Conservation (phyloP, 2,329 filamentous ascomycete genomes). For the Aurifilum marmelostoma region DNA sequence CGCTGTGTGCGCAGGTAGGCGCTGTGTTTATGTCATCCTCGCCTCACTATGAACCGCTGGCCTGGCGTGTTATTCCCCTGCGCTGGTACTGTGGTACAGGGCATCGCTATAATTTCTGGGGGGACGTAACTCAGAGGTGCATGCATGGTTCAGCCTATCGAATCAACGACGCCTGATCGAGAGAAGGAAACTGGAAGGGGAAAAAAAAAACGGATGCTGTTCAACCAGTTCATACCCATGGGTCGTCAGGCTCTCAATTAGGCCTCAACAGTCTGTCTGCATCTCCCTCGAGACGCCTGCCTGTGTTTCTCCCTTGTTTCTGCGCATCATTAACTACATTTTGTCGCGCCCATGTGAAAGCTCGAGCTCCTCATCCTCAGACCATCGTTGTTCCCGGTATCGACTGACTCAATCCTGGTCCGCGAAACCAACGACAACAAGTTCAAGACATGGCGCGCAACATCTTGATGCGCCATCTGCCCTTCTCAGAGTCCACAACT, state of each 20-base stretch:
- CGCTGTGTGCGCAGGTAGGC: too few relatives aligned
- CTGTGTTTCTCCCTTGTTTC: constrained; percentile 13
- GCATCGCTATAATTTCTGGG: constrained; percentile 1
- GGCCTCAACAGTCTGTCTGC: constrained; percentile 6
- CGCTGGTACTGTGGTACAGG: neutral
- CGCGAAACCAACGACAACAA: constrained; percentile 4
- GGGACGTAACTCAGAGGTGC: constrained; percentile 1
- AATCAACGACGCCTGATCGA: neutral
- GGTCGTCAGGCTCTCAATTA: neutral
- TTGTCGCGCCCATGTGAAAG: constrained; percentile 25
- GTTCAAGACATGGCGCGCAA: constrained; percentile 27
- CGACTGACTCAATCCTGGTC: constrained; percentile 10
- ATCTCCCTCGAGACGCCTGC: neutral
- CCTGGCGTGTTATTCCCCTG: constrained; percentile 18
- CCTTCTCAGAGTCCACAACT: constrained; percentile 64
- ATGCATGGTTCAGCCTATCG: constrained; percentile 7
- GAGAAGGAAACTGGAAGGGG: neutral
- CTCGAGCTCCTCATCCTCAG: constrained; percentile 9
- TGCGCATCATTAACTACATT: constrained; percentile 3
- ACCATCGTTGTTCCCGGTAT: neutral
- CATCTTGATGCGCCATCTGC: constrained; percentile 50
- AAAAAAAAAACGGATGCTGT: neutral
- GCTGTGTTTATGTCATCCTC: constrained; percentile 19
- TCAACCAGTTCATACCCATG: neutral
- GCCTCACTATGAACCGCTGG: constrained; percentile 1